Evolutionary conservation across 495 filamentous ascomycete species (phyloP), one percentile per base, ranked within the genome.

Genomic region (Viridothelium virens): DNA sequence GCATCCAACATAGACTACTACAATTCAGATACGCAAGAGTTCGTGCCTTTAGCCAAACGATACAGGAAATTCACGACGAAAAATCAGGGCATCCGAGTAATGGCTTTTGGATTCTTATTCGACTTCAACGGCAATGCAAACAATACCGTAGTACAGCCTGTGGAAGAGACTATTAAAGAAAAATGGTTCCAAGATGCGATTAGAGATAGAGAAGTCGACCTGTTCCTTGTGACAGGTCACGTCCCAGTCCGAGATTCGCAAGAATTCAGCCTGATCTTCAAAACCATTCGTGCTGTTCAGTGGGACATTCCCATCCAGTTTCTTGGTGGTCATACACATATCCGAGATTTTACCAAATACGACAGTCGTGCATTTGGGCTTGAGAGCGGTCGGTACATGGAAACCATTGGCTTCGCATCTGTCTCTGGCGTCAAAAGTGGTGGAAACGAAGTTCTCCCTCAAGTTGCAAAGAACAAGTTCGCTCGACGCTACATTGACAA

Each of bases 331-430:
- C 94, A 98, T 72, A 85, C 86, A 36, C 94, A 98, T 73, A 88
- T 96, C 53, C 85, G 94, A 4, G 91, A 98, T 71, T 94, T 89
- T 72, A 85, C 81, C 18, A 83, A 84, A 61, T 97, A 89, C 72
- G 94, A 97, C 73, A 78, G 81, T 56, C 89, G 88, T 68, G 88
- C 92, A 1, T 88, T 87, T 66, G 94, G 86, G 0, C 77, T 98
- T 14, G 91, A 92, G 39, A 92, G 89, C 71, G 94, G 94, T n/a
- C 83, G 93, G 2, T 98, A 96, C 75, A 91, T 96, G 83, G 94
- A 98, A 77, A 97, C 95, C n/a, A 86, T 97, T 62, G 94, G 94
- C 4, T 98, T 92, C 80, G 84, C 95, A 85, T 95, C 92, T 10
- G 88, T 97, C 63, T 81, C 86, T 50, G 92, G 90, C 6, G 78